Evolutionary conservation across 169 alveolate genomes (phyloP).

Genomic region (Babesia bigemina): DNA sequence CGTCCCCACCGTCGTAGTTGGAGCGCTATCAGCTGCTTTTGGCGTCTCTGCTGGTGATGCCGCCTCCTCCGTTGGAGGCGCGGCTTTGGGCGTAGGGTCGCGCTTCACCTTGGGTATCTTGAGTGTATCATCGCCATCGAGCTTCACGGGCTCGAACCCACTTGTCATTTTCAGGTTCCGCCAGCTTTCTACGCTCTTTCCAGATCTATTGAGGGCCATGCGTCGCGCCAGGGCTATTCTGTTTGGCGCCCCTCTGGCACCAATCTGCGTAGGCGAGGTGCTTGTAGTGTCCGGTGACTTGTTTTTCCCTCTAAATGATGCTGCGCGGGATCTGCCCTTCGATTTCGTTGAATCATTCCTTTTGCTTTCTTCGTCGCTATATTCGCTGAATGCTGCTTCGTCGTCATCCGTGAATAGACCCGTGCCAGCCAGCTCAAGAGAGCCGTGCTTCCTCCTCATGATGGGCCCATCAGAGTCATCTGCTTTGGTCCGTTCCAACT

Average conservation of each 20-base stretch:
- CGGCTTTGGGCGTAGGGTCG: neutral
- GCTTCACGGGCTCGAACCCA: neutral
- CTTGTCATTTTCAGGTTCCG: neutral
- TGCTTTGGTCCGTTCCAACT: no score
- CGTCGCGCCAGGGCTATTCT: neutral
- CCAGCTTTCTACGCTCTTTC: conserved; percentile 5
- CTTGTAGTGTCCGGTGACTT: neutral
- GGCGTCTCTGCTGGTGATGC: no score
- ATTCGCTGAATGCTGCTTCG: neutral
- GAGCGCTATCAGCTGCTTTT: no score
- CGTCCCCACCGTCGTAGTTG: no score
- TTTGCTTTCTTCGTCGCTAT: neutral
- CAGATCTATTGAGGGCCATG: neutral
- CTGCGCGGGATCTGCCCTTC: neutral
- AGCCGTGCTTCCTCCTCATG: no score
- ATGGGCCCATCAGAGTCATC: no score
- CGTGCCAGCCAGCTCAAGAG: no score
- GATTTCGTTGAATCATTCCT: neutral
- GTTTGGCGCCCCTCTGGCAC: neutral
- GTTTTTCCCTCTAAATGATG: neutral
- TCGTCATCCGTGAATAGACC: no score
- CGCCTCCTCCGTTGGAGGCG: neutral
- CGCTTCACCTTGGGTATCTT: conserved; percentile 33
- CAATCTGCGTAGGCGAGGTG: neutral
- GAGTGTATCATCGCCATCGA: conserved; percentile 6